Evolutionary conservation across 768 basidiomycete species (phyloP).

Genomic region (Russula griseocarnosa): DNA sequence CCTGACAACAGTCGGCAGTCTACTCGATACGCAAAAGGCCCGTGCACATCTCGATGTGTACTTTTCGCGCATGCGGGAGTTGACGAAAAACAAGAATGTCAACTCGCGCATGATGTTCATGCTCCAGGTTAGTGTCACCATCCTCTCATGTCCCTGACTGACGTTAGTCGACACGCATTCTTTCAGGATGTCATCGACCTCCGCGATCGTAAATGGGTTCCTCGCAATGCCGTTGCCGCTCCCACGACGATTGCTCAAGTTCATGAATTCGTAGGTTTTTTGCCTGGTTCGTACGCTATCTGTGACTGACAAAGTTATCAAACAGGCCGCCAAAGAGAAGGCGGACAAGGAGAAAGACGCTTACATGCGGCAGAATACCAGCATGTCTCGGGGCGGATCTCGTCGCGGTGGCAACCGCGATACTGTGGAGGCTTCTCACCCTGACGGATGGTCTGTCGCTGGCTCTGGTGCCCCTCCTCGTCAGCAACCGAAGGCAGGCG

Average conservation of each 20-base stretch:
- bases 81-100: conserved; percentile 70
- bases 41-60: conserved; percentile 87
- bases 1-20: conserved; percentile 79
- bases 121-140: conserved; percentile 66
- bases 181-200: conserved; percentile 85
- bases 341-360: conserved; percentile 74
- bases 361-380: conserved; percentile 54
- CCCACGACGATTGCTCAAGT: conserved; percentile 87
- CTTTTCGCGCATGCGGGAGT: conserved; percentile 84
- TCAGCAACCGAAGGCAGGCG: conserved; percentile 73
- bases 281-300: neutral
- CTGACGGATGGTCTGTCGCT: conserved; percentile 77
- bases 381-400: conserved; percentile 89
- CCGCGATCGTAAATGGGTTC: conserved; percentile 76
- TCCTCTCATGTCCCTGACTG: conserved; percentile 3
- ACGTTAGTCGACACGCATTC: conserved; percentile 15
- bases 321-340: conserved; percentile 84
- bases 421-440: conserved; percentile 53
- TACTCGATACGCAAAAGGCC: conserved; percentile 78
- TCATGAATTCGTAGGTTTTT: conserved; percentile 68
- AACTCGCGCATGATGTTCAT: conserved; percentile 90
- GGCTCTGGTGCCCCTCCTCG: conserved; percentile 37
- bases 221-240: conserved; percentile 65
- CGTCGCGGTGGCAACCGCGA: conserved; percentile 74
- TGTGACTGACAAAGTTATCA: neutral